Evolutionary conservation across 2,329 filamentous ascomycete species (phyloP).

Genomic region (Triangularia verruculosa): DNA sequence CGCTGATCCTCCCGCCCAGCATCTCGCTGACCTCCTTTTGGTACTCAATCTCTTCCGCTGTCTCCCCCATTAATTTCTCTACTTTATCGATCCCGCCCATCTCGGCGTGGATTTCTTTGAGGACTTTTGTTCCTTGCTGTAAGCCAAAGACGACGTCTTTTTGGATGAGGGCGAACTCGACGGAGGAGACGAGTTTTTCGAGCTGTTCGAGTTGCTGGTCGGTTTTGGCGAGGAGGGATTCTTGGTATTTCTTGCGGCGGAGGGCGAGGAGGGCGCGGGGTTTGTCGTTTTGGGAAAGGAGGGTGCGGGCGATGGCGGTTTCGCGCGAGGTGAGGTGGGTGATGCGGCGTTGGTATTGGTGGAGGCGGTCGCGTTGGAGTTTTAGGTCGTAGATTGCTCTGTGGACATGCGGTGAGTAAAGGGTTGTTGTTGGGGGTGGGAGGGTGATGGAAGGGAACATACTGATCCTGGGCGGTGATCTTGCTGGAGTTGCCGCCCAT

Average conservation of each 20-base stretch:
- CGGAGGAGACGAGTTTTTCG: conserved; percentile 80
- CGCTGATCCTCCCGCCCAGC: conserved; percentile 82
- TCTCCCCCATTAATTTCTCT: conserved; percentile 93
- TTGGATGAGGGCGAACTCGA: conserved; percentile 95
- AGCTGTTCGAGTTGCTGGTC: conserved; percentile 92
- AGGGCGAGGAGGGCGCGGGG: conserved; percentile 80
- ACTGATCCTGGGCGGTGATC: conserved; percentile 81
- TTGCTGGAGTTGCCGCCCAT: conserved; percentile 59
- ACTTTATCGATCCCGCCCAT: conserved; percentile 94
- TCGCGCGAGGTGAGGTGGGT: conserved; percentile 81
- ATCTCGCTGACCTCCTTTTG: conserved; percentile 85
- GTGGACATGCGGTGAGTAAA: no score
- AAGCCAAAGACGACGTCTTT: conserved; percentile 93
- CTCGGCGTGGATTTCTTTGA: conserved; percentile 88
- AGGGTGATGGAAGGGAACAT: conserved; percentile 31
- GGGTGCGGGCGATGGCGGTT: conserved; percentile 79
- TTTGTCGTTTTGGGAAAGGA: conserved; percentile 78
- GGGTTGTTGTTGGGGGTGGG: conserved; percentile 7
- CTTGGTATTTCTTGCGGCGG: conserved; percentile 94
- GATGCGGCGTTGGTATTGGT: conserved; percentile 92
- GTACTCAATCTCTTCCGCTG: conserved; percentile 84
- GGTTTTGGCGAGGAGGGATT: conserved; percentile 82
- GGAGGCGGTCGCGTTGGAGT: conserved; percentile 93
- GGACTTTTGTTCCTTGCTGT: conserved; percentile 84
- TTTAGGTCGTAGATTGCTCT: conserved; percentile 98